Evolutionary conservation across 441 rosid genomes (phyloP).

Genomic region (Gossypium lobatum): DNA sequence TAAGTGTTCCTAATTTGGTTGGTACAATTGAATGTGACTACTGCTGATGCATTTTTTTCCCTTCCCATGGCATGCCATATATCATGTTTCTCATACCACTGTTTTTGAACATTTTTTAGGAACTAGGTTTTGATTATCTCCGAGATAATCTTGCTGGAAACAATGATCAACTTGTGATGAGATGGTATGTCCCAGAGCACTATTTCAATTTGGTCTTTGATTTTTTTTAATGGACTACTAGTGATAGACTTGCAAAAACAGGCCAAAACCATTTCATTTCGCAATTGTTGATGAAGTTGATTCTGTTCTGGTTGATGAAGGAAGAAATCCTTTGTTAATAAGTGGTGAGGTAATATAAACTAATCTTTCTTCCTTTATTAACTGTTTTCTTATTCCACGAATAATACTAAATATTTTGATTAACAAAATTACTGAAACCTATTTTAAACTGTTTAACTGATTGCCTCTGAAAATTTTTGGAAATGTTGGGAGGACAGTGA

Average conservation of each 20-base stretch:
- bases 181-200: conserved; percentile 56
- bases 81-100: conserved; percentile 11
- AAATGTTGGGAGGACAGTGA: background rate
- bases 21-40: background rate
- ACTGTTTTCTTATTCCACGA: background rate
- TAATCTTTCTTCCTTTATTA: background rate
- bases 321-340: conserved; percentile 90
- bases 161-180: conserved; percentile 85
- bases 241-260: conserved; percentile 24
- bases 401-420: background rate
- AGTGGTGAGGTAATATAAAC: conserved; percentile 81
- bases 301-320: conserved; percentile 97
- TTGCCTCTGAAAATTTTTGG: background rate
- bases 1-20: conserved; percentile 30
- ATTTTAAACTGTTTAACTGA: background rate
- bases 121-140: conserved; percentile 97
- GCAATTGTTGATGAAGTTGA: conserved; percentile 98
- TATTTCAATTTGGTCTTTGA: conserved; percentile 14
- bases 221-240: conserved; percentile 11
- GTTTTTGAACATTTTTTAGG: conserved; percentile 41
- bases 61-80: background rate
- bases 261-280: conserved; percentile 98
- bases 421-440: conserved; percentile 2
- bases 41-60: conserved; percentile 4
- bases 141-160: conserved; percentile 89